Evolutionary conservation across 116 monocot genomes (phyloP).

Genomic region (Papilionanthe hybrid): DNA sequence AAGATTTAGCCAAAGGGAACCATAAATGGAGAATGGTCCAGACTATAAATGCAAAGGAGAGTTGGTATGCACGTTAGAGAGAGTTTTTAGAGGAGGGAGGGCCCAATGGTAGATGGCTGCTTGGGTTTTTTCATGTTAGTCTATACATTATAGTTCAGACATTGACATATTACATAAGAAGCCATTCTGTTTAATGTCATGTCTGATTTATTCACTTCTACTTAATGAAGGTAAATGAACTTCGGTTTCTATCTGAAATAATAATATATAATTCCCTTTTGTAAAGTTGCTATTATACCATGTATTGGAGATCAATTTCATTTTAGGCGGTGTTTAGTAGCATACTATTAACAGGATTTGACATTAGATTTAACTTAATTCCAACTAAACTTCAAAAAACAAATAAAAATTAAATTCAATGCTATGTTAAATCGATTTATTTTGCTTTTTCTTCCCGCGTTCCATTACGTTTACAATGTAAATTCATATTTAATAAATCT

Average conservation of each 20-base stretch:
- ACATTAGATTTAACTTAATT: too few relatives aligned
- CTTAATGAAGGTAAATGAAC: not conserved
- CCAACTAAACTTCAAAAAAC: too few relatives aligned
- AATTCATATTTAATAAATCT: too few relatives aligned
- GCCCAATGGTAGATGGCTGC: not conserved
- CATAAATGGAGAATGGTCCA: not conserved
- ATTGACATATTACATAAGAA: not conserved
- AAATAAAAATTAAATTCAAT: too few relatives aligned
- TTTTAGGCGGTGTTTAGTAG: too few relatives aligned
- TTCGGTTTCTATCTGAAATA: too few relatives aligned
- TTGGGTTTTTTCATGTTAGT: not conserved
- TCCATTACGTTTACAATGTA: too few relatives aligned
- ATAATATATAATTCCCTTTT: not conserved
- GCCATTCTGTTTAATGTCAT: not conserved
- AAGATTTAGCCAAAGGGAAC: not conserved
- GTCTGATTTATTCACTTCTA: not conserved
- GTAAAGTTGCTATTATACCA: not conserved
- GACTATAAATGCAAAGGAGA: slow-evolving; percentile 1
- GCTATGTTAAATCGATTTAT: too few relatives aligned
- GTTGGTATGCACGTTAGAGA: not conserved
- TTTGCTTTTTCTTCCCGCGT: too few relatives aligned
- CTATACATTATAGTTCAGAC: not conserved
- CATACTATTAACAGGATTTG: too few relatives aligned
- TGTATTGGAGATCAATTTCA: not conserved
- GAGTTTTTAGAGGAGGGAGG: not conserved